These are phyloP conservation scores for Yamadazyma scolyti DNA, from an alignment of 805 yeast genomes.

Conservation along the genomic window DNA sequence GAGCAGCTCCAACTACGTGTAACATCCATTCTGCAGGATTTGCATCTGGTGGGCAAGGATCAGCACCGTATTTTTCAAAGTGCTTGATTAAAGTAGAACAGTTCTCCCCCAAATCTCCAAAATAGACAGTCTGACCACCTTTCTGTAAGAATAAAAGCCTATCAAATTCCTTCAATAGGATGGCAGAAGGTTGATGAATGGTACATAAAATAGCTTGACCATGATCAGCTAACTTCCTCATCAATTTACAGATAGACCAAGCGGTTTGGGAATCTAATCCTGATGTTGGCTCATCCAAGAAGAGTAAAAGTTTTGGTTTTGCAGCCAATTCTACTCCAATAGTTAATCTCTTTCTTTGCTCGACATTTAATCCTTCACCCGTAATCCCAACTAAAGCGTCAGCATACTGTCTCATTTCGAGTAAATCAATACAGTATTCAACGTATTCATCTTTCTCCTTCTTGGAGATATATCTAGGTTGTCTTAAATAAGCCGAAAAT, in stretches of 20 bases:
- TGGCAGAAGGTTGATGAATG: constrained; percentile 84
- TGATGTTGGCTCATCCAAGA: constrained; percentile 63
- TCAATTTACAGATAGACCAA: constrained; percentile 38
- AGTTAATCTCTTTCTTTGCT: constrained; percentile 39
- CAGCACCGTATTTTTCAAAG: constrained; percentile 71
- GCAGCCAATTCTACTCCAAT: constrained; percentile 42
- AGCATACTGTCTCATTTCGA: constrained; percentile 68
- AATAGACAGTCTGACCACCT: constrained; percentile 80
- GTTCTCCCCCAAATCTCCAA: constrained; percentile 73
- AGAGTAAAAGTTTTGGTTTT: constrained; percentile 40
- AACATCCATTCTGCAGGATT: constrained; percentile 78
- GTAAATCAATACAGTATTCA: constrained; percentile 59
- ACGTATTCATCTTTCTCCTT: constrained; percentile 64
- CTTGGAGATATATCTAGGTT: constrained; percentile 51
- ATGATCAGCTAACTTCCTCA: constrained; percentile 37
- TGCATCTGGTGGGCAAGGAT: constrained; percentile 33
- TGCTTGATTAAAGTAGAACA: constrained; percentile 56
- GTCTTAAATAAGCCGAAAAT: constrained; percentile 72
- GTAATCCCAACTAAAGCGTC: constrained; percentile 77
- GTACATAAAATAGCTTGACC: constrained; percentile 49
- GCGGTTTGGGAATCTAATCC: constrained; percentile 52
- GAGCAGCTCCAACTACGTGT: constrained; percentile 80
- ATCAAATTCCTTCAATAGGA: constrained; percentile 73
- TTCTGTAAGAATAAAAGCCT: constrained; percentile 62
- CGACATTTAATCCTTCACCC: constrained; percentile 55